These are phyloP conservation scores for Cyclaneusma minus DNA, from an alignment of 2,329 filamentous ascomycete species.

Conservation along the genomic window DNA sequence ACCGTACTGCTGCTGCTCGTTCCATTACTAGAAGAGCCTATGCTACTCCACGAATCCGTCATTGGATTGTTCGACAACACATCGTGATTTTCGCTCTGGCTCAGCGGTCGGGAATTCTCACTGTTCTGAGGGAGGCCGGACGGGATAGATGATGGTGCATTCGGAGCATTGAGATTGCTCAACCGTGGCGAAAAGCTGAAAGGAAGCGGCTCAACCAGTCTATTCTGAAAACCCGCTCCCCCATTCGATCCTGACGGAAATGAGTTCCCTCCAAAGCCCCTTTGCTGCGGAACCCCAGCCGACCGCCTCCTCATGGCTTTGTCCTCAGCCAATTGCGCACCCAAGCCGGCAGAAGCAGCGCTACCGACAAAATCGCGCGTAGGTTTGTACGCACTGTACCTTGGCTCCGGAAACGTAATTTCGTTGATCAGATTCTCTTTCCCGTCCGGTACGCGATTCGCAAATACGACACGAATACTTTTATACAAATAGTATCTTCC, in stretches of 20 bases:
- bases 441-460: conserved; percentile 87
- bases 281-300: conserved; percentile 14
- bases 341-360: conserved; percentile 18
- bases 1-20: conserved; percentile 22
- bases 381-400: conserved; percentile 72
- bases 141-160: conserved; percentile 18
- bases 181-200: conserved; percentile 23
- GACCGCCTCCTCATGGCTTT: conserved; percentile 38
- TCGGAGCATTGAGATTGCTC: conserved; percentile 15
- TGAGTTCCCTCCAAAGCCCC: too few species aligned
- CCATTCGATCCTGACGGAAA: conserved; percentile 10
- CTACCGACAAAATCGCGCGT: conserved; percentile 32
- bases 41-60: conserved; percentile 12
- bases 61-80: conserved; percentile 8
- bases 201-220: conserved; percentile 34
- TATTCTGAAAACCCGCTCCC: conserved; percentile 9
- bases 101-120: conserved; percentile 15
- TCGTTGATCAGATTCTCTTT: conserved; percentile 89
- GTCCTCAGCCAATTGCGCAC: conserved; percentile 38
- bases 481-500: conserved; percentile 85
- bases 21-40: conserved; percentile 11
- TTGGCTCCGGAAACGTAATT: conserved; percentile 74
- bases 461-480: conserved; percentile 85
- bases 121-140: conserved; percentile 17
- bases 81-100: too few species aligned